A percentile compares a stretch with the other conserved stretches of the same genome.
These are phyloP conservation scores for Penicillium nucicola DNA, from an alignment of 495 filamentous ascomycete genomes.

Conservation along the genomic window DNA sequence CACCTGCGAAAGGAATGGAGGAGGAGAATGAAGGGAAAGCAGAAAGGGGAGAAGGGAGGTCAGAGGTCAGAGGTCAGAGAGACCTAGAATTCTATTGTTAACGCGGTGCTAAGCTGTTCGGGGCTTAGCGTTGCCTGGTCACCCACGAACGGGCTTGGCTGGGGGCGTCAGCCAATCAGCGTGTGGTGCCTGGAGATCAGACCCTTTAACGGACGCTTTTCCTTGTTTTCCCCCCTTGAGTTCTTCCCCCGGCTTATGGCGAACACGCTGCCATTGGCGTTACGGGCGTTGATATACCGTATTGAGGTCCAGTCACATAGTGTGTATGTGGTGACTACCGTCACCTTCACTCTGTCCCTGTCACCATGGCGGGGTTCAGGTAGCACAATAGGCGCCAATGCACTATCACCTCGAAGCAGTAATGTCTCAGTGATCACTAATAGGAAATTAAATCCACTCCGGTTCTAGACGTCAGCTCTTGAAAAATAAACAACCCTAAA, in stretches of 20 bases:
- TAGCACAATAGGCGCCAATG: no score
- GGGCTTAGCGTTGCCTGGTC: constrained; percentile 1
- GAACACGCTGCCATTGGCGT: no score
- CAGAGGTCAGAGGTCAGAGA: constrained; percentile 7
- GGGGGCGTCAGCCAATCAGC: neutral
- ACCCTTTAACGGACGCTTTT: neutral
- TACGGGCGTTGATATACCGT: no score
- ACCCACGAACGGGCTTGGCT: neutral
- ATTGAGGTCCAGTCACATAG: no score
- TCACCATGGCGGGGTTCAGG: no score
- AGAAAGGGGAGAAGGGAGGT: constrained; percentile 38
- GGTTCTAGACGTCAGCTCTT: neutral
- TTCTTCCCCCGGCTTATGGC: constrained; percentile 1
- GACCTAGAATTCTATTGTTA: constrained; percentile 12
- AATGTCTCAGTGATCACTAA: neutral
- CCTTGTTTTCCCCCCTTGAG: neutral
- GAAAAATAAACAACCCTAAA: neutral
- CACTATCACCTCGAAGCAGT: neutral
- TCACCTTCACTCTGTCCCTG: no score
- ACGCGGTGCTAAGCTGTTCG: neutral
- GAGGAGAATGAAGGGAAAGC: constrained; percentile 48
- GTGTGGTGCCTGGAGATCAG: neutral
- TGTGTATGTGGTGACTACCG: no score
- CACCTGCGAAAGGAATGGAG: constrained; percentile 49
- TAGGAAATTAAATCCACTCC: neutral